These are phyloP conservation scores for Botrytis porri DNA, from an alignment of 2,329 filamentous ascomycete genomes.

Conservation along the genomic window DNA sequence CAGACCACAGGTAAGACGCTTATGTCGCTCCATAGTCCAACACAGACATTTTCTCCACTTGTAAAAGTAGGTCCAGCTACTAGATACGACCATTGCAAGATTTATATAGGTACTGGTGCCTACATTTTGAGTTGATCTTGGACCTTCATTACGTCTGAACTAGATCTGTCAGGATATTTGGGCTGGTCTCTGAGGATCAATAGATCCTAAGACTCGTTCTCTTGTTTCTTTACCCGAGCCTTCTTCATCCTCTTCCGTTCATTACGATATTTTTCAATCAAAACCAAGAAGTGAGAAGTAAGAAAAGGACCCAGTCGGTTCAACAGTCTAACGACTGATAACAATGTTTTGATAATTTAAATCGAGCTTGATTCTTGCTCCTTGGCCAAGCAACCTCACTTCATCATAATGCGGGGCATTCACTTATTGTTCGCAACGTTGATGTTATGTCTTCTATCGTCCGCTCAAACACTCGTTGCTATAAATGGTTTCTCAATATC, in stretches of 20 bases:
- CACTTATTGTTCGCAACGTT: slow-evolving; percentile 19
- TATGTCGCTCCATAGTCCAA: slow-evolving; percentile 15
- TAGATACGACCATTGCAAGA: not conserved
- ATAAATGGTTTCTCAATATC: slow-evolving; percentile 11
- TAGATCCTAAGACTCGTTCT: slow-evolving; percentile 55
- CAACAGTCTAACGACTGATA: slow-evolving; percentile 9
- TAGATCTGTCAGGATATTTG: slow-evolving; percentile 8
- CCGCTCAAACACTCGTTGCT: slow-evolving; percentile 16
- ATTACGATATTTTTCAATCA: slow-evolving; percentile 34
- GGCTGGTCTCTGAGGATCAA: slow-evolving; percentile 16
- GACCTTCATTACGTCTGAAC: slow-evolving; percentile 15
- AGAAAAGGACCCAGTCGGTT: slow-evolving; percentile 17
- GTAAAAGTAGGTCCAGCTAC: slow-evolving; percentile 2
- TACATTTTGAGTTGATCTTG: slow-evolving; percentile 8
- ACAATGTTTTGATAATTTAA: slow-evolving; percentile 18
- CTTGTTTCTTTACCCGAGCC: slow-evolving; percentile 39
- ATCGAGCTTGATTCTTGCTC: slow-evolving; percentile 14
- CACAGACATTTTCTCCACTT: slow-evolving; percentile 14
- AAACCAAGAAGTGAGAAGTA: slow-evolving; percentile 17
- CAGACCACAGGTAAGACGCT: slow-evolving; percentile 17
- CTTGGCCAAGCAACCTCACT: slow-evolving; percentile 16
- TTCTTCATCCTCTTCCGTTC: slow-evolving; percentile 39
- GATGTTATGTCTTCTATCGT: slow-evolving; percentile 17
- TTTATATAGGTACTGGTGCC: slow-evolving; percentile 19
- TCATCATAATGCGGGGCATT: slow-evolving; percentile 23